Conservation (phyloP, 2,329 filamentous ascomycete genomes). For the Diaporthe citri region DNA sequence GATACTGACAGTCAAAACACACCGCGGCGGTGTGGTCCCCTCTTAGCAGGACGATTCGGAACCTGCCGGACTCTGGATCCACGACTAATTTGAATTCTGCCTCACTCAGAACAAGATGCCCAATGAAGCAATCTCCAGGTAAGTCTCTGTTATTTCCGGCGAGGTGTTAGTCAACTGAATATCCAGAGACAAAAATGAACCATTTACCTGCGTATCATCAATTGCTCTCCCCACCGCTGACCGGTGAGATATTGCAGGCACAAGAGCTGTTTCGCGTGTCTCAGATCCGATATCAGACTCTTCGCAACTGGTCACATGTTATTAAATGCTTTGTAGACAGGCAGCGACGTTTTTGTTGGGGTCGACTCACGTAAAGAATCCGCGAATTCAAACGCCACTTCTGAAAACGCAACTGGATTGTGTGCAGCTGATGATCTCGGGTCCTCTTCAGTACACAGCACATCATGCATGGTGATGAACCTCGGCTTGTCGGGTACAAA, state of each 20-base stretch:
- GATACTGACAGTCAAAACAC: constrained; percentile 1
- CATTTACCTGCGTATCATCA: neutral
- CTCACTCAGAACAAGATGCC: neutral
- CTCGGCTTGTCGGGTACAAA: neutral
- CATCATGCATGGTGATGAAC: neutral
- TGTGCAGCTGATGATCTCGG: neutral
- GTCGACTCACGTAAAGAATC: neutral
- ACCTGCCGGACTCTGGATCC: neutral
- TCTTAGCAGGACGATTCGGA: neutral
- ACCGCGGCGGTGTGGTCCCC: neutral
- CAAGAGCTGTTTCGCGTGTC: neutral
- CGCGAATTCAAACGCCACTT: neutral
- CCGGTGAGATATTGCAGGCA: neutral
- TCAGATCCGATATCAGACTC: neutral
- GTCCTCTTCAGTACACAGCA: neutral
- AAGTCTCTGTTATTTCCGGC: neutral
- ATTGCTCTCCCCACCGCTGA: neutral
- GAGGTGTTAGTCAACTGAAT: neutral
- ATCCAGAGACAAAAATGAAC: neutral
- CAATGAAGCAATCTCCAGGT: neutral
- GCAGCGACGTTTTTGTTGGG: too few relatives aligned
- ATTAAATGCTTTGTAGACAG: neutral
- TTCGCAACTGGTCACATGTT: neutral
- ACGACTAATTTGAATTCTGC: neutral
- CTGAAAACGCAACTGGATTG: neutral